Evolutionary conservation across 2,329 filamentous ascomycete species (phyloP).

Genomic region (Colletotrichum spaethianum): DNA sequence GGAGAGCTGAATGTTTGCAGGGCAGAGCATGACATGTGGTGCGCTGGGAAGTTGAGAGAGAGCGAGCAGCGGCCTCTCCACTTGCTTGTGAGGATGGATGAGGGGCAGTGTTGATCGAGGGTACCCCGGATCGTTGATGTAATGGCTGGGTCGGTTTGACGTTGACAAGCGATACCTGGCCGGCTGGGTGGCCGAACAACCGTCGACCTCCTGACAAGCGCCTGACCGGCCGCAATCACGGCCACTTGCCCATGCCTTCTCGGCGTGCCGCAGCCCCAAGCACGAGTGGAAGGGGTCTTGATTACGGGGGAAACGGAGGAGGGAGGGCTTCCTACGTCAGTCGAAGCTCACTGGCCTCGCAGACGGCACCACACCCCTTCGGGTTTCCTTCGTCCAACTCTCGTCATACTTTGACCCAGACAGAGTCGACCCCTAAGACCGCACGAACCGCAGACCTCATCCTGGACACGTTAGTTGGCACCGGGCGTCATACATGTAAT

Average conservation of each 20-base stretch:
- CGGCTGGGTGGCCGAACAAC: conserved; percentile 32
- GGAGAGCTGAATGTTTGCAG: conserved; percentile 19
- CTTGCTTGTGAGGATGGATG: conserved; percentile 18
- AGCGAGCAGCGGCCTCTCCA: conserved; percentile 22
- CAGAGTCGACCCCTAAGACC: conserved; percentile 15
- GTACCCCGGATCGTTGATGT: conserved; percentile 41
- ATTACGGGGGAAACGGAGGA: conserved; percentile 6
- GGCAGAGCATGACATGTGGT: conserved; percentile 28
- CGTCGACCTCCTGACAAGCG: conserved; percentile 2
- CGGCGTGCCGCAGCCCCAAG: conserved; percentile 5
- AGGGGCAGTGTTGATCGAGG: conserved; percentile 37
- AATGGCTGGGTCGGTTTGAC: conserved; percentile 33
- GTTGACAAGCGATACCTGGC: conserved; percentile 31
- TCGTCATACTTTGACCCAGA: conserved; percentile 14
- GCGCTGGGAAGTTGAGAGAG: conserved; percentile 5
- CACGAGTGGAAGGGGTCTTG: conserved; percentile 15
- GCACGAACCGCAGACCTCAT: conserved; percentile 20
- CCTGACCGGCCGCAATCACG: background rate
- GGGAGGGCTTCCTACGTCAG: conserved; percentile 39
- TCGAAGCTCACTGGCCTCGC: conserved; percentile 24
- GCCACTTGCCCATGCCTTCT: conserved; percentile 7
- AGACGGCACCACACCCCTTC: conserved; percentile 21
- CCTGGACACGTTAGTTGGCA: conserved; percentile 22
- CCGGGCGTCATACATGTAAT: conserved; percentile 41
- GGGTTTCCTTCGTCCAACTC: background rate